Evolutionary conservation across 2,329 filamentous ascomycete species (phyloP).

Genomic region (Xylariaceae sp.): DNA sequence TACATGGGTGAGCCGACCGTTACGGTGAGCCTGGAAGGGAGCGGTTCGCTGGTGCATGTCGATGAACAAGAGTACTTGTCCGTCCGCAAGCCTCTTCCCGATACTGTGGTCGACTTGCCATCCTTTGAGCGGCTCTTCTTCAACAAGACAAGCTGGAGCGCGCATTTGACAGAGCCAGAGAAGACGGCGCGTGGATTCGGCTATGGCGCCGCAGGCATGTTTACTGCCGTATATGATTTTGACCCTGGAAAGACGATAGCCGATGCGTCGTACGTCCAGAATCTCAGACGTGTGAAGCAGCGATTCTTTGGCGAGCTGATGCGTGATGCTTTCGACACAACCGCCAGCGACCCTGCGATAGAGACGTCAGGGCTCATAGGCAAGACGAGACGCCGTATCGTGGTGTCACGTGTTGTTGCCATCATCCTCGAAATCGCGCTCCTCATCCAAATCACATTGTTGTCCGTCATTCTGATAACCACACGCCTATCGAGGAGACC

Average conservation of each 20-base stretch:
- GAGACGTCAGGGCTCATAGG: neutral
- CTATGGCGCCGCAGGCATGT: slow-evolving; percentile 1
- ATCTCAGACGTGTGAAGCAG: slow-evolving; percentile 6
- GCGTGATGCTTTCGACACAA: slow-evolving; percentile 9
- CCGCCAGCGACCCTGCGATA: neutral
- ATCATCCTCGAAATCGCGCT: slow-evolving; percentile 14
- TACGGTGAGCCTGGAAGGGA: slow-evolving; percentile 1
- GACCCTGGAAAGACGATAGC: slow-evolving; percentile 3
- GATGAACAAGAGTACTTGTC: slow-evolving; percentile 9
- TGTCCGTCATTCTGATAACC: slow-evolving; percentile 5
- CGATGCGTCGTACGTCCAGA: slow-evolving; percentile 1
- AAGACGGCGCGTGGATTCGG: neutral
- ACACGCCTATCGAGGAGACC: slow-evolving; percentile 12
- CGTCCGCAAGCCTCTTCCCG: slow-evolving; percentile 4
- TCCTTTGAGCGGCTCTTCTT: slow-evolving; percentile 11
- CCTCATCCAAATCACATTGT: slow-evolving; percentile 6
- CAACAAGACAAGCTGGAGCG: slow-evolving; percentile 8
- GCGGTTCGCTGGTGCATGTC: slow-evolving; percentile 6
- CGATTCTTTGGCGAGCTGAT: slow-evolving; percentile 14
- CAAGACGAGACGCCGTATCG: slow-evolving; percentile 8
- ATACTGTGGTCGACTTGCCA: slow-evolving; percentile 4
- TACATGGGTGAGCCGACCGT: slow-evolving; percentile 9
- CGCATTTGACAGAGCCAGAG: slow-evolving; percentile 3
- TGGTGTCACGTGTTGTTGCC: slow-evolving; percentile 11
- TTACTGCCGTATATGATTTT: slow-evolving; percentile 6